A percentile compares a stretch with the other conserved stretches of the same genome.
phyloP scores from a whole-genome alignment of 2,329 filamentous ascomycete species.

The Plectosphaerella sp. region DNA sequence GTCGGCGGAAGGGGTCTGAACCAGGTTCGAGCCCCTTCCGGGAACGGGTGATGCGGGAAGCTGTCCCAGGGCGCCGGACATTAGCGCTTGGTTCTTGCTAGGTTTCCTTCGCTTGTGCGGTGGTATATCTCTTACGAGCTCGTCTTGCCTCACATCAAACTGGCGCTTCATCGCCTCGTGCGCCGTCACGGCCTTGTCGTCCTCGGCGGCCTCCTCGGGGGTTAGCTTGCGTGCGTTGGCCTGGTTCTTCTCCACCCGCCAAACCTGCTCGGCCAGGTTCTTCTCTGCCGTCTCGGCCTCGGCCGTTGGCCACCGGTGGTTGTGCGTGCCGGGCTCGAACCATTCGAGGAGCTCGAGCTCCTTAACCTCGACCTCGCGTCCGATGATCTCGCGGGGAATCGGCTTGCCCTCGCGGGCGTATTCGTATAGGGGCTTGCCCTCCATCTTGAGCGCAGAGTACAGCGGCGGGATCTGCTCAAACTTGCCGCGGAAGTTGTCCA shows the following conservation, averaged over 20 bases:
- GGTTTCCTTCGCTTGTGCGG: slow-evolving; percentile 28
- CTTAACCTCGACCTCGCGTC: slow-evolving; percentile 71
- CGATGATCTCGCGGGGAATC: slow-evolving; percentile 79
- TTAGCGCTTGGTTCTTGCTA: slow-evolving; percentile 37
- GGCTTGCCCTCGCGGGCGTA: slow-evolving; percentile 88
- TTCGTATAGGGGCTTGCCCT: slow-evolving; percentile 93
- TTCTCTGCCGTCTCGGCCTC: slow-evolving; percentile 75
- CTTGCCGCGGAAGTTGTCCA: slow-evolving; percentile 72
- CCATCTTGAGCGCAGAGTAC: slow-evolving; percentile 87
- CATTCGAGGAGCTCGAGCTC: slow-evolving; percentile 82
- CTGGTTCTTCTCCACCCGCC: slow-evolving; percentile 56
- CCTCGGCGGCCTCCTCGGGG: slow-evolving; percentile 50
- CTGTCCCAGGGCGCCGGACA: slow-evolving; percentile 54
- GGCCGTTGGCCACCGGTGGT: slow-evolving; percentile 72
- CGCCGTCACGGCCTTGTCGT: slow-evolving; percentile 49
- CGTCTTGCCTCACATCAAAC: slow-evolving; percentile 54
- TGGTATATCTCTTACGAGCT: slow-evolving; percentile 48
- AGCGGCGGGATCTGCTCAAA: slow-evolving; percentile 88
- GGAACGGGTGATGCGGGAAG: slow-evolving; percentile 35
- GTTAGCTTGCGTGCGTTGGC: slow-evolving; percentile 43
- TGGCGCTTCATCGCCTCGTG: slow-evolving; percentile 55
- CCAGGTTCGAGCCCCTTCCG: slow-evolving; percentile 47
- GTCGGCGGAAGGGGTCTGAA: slow-evolving; percentile 41
- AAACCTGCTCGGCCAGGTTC: slow-evolving; percentile 68
- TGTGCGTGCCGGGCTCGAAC: slow-evolving; percentile 75